phyloP scores from a whole-genome alignment of 306 rosid species.

The Ziziphus jujuba region DNA sequence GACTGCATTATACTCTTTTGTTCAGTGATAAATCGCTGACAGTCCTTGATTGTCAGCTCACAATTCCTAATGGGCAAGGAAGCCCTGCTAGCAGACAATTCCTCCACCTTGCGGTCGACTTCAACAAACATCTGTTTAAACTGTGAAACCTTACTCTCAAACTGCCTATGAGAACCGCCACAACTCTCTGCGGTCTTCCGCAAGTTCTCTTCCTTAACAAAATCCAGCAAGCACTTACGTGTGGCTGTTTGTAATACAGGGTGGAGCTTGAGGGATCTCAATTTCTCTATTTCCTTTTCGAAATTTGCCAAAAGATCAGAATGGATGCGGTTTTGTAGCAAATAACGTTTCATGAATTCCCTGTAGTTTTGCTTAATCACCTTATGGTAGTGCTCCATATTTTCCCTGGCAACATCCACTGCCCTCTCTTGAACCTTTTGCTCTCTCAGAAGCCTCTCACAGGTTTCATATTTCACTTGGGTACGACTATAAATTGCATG shows the following conservation, averaged over 20 bases:
- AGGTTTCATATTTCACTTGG: conserved; percentile 53
- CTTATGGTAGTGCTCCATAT: conserved; percentile 76
- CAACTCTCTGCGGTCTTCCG: conserved; percentile 78
- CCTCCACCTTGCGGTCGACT: conserved; percentile 69
- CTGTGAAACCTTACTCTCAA: conserved; percentile 84
- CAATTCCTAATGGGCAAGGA: conserved; percentile 41
- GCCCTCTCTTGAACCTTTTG: conserved; percentile 95
- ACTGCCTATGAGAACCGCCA: conserved; percentile 76
- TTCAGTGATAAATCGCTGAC: conserved; percentile 57
- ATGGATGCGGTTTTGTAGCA: conserved; percentile 68
- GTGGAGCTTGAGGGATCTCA: conserved; percentile 71
- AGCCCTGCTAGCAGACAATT: conserved; percentile 56
- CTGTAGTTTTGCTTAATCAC: conserved; percentile 72
- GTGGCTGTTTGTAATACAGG: conserved; percentile 64
- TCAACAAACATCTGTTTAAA: conserved; percentile 71
- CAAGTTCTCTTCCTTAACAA: conserved; percentile 87
- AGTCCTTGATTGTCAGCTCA: conserved; percentile 65
- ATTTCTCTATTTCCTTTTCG: conserved; percentile 69
- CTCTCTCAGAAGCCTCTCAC: conserved; percentile 80
- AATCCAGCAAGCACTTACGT: conserved; percentile 78
- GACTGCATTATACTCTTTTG: conserved; percentile 96
- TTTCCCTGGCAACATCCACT: conserved; percentile 80
- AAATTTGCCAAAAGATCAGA: conserved; percentile 81
- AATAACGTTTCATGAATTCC: conserved; percentile 85
- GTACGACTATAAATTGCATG: conserved; percentile 56